A percentile compares a stretch with the other conserved stretches of the same genome.
These are phyloP conservation scores for Suhomyces prunicola DNA, from an alignment of 805 yeast genomes.

Conservation along the genomic window DNA sequence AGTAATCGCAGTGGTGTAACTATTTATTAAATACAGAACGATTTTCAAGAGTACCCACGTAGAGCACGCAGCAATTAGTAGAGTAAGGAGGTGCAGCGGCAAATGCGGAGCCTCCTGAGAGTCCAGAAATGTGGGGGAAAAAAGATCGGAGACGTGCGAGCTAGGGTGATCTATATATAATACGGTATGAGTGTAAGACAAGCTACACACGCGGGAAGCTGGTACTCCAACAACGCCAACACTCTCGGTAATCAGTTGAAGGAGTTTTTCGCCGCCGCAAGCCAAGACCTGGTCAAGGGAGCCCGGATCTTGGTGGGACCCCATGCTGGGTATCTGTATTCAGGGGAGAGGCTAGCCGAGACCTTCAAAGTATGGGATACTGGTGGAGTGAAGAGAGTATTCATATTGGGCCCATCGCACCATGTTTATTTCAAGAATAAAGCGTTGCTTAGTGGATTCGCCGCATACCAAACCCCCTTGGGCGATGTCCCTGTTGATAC, in stretches of 20 bases:
- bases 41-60: background rate
- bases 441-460: conserved; percentile 52
- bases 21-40: background rate
- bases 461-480: conserved; percentile 72
- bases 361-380: conserved; percentile 73
- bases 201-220: conserved; percentile 88
- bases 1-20: background rate
- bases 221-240: conserved; percentile 61
- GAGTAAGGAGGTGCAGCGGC: background rate
- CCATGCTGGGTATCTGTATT: conserved; percentile 89
- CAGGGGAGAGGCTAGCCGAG: conserved; percentile 75
- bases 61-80: background rate
- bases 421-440: conserved; percentile 72
- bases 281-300: conserved; percentile 42
- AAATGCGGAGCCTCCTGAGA: background rate
- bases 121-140: background rate
- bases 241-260: conserved; percentile 51
- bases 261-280: conserved; percentile 39
- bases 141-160: background rate
- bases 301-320: conserved; percentile 44
- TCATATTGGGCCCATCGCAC: conserved; percentile 91
- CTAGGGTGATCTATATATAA: background rate
- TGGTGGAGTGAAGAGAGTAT: conserved; percentile 54
- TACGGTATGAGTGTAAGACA: conserved; percentile 37
- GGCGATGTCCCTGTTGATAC: conserved; percentile 72